Percentiles rank a stretch among this genome's conserved stretches.
Evolutionary conservation across 495 filamentous ascomycete species (phyloP).

Genomic region (Monascus purpureus): DNA sequence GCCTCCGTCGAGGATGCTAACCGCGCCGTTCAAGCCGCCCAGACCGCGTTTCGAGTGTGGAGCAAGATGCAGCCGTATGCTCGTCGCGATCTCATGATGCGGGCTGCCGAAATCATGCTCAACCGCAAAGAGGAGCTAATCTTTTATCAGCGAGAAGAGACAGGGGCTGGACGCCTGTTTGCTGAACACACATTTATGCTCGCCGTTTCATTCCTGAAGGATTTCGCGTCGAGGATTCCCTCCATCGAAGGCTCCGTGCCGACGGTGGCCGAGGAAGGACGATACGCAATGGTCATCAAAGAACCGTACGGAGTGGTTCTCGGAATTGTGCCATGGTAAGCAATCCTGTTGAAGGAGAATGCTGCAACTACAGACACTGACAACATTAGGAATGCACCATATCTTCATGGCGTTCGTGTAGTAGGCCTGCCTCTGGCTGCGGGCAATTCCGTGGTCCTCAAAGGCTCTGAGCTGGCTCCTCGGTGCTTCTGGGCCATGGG

Average conservation of each 20-base stretch:
- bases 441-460: slow-evolving; percentile 56
- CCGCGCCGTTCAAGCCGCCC: slow-evolving; percentile 41
- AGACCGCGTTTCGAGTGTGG: slow-evolving; percentile 61
- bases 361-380: no score
- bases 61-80: slow-evolving; percentile 41
- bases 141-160: slow-evolving; percentile 53
- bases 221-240: slow-evolving; percentile 55
- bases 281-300: slow-evolving; percentile 53
- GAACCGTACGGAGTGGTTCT: slow-evolving; percentile 75
- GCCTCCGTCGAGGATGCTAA: slow-evolving; percentile 49
- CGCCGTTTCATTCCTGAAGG: slow-evolving; percentile 46
- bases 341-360: no score
- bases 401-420: slow-evolving; percentile 41
- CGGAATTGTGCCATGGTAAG: slow-evolving; percentile 72
- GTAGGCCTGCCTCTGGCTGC: slow-evolving; percentile 57
- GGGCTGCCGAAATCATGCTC: slow-evolving; percentile 56
- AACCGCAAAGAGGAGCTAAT: slow-evolving; percentile 46
- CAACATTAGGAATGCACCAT: slow-evolving; percentile 47
- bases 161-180: slow-evolving; percentile 39
- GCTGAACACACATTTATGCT: slow-evolving; percentile 47
- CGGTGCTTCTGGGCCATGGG: slow-evolving; percentile 40
- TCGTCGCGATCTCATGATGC: slow-evolving; percentile 58
- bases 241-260: slow-evolving; percentile 50
- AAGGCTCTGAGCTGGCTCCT: slow-evolving; percentile 56
- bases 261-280: slow-evolving; percentile 34